These are phyloP conservation scores for Ascoidea asiatica DNA, from an alignment of 805 yeast species.

Conservation along the genomic window DNA sequence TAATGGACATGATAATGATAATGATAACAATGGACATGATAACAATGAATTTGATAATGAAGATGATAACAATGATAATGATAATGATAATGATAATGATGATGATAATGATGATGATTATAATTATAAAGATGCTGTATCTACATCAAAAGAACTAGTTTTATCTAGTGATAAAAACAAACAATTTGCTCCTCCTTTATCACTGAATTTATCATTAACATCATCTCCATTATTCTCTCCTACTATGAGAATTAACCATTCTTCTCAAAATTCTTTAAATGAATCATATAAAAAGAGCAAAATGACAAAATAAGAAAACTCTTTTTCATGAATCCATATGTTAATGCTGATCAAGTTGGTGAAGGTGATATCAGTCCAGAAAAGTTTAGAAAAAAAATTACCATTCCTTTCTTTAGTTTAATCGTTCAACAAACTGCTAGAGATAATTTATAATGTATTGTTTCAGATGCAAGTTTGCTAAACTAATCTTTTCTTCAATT, in stretches of 20 bases:
- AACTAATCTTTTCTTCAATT: no score
- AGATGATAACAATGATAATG: background rate
- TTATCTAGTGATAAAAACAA: background rate
- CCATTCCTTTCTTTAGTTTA: no score
- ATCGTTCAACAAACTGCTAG: no score
- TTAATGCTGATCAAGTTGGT: no score
- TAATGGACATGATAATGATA: background rate
- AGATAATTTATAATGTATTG: no score
- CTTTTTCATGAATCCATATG: no score
- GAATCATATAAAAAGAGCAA: background rate
- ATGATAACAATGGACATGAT: background rate
- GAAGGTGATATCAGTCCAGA: no score
- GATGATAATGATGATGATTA: conserved; percentile 1
- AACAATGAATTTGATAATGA: background rate
- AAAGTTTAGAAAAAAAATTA: no score
- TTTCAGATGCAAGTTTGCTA: no score
- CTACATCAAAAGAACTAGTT: background rate
- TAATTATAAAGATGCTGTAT: background rate
- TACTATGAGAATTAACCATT: background rate
- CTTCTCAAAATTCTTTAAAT: background rate
- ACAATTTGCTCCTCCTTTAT: background rate
- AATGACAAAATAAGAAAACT: background rate
- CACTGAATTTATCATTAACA: background rate
- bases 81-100: background rate
- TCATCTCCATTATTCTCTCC: no score